Evolutionary conservation across 129 eudicot genomes (phyloP).

Genomic region (Flaveria robusta): DNA sequence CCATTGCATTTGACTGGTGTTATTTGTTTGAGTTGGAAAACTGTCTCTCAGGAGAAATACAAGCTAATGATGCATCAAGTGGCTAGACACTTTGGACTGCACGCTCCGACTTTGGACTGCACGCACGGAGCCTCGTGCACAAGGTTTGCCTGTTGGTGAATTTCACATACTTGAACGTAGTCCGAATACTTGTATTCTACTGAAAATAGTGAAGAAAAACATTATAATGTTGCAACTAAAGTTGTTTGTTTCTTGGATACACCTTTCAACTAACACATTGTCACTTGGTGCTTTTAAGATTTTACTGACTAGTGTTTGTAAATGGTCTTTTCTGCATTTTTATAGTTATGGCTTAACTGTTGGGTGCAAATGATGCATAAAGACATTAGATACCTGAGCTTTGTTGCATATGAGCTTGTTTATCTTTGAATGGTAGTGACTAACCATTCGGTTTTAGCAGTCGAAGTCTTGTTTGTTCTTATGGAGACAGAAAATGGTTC

Average conservation of each 20-base stretch:
- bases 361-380: not conserved
- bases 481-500: not conserved
- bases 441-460: not conserved
- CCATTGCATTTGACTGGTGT: not conserved
- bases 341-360: not conserved
- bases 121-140: no score
- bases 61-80: no score
- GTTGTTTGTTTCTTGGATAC: not conserved
- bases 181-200: not conserved
- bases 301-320: not conserved
- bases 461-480: not conserved
- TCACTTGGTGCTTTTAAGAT: not conserved
- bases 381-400: not conserved
- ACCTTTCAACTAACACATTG: not conserved
- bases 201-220: conserved; percentile 1
- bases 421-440: not conserved
- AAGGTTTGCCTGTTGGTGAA: not conserved
- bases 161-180: not conserved
- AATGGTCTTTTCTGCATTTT: not conserved
- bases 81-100: no score
- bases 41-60: no score
- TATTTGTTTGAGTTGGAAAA: no score
- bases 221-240: not conserved
- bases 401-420: not conserved
- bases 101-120: no score